A percentile compares a stretch with the other conserved stretches of the same genome.
Evolutionary conservation across 1,284 basidiomycete genomes (phyloP).

Genomic region (Heterobasidion parviporum): DNA sequence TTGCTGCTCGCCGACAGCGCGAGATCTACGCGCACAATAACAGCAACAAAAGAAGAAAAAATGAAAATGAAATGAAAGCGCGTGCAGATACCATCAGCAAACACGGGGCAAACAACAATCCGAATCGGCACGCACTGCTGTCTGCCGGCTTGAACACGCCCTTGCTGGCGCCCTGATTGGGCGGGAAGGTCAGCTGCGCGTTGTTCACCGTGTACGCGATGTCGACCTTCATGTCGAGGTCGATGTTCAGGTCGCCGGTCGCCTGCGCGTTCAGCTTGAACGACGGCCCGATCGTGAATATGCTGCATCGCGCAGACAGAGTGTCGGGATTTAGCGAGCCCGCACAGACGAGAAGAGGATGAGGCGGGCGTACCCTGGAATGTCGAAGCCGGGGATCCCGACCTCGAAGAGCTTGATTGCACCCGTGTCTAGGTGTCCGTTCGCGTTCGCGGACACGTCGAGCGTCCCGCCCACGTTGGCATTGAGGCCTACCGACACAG

Average conservation of each 20-base stretch:
- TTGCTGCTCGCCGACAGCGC: conserved; percentile 29
- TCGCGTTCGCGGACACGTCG: conserved; percentile 21
- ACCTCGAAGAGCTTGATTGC: conserved; percentile 25
- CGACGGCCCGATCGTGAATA: conserved; percentile 27
- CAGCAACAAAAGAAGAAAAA: no score
- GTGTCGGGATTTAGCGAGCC: background rate
- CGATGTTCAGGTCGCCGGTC: conserved; percentile 22
- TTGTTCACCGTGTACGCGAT: conserved; percentile 23
- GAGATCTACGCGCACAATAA: conserved; percentile 21
- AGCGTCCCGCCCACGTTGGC: conserved; percentile 23
- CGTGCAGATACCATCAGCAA: no score
- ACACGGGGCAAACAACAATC: no score
- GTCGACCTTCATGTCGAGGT: conserved; percentile 29
- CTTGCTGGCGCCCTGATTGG: conserved; percentile 10
- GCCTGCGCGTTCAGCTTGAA: conserved; percentile 22
- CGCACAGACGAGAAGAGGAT: background rate
- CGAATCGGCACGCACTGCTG: conserved; percentile 3
- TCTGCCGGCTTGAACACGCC: conserved; percentile 14
- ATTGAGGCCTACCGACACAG: background rate
- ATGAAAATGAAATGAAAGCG: background rate
- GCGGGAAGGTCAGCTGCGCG: conserved; percentile 37
- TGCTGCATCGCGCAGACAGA: conserved; percentile 8
- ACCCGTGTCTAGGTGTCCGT: conserved; percentile 14
- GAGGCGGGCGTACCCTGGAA: conserved; percentile 23
- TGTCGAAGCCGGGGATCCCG: conserved; percentile 18